Conservation (phyloP, 2,329 filamentous ascomycete species). For the Leptoxyphium fumago region DNA sequence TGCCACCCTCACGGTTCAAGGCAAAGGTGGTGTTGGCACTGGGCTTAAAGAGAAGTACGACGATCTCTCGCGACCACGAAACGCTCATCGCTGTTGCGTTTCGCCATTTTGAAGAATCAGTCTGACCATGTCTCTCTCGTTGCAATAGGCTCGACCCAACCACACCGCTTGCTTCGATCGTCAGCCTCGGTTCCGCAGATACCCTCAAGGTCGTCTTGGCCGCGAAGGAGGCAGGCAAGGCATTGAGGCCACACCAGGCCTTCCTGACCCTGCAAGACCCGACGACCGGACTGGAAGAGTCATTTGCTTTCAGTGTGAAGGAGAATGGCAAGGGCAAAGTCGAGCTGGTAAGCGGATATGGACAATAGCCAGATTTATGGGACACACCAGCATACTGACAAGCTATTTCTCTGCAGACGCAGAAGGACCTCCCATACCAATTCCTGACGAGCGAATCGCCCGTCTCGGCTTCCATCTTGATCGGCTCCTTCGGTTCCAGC, state of each 20-base stretch:
- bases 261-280: constrained; percentile 72
- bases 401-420: constrained; percentile 41
- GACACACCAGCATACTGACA: background rate
- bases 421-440: constrained; percentile 78
- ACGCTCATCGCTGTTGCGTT: background rate
- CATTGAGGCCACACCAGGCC: constrained; percentile 82
- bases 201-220: constrained; percentile 72
- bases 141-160: constrained; percentile 9
- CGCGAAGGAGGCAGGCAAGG: constrained; percentile 60
- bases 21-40: constrained; percentile 40
- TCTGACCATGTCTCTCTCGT: background rate
- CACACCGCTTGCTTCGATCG: constrained; percentile 33
- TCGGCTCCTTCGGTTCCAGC: constrained; percentile 73
- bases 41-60: constrained; percentile 44
- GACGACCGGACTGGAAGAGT: constrained; percentile 64
- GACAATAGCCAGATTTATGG: constrained; percentile 14
- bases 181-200: constrained; percentile 54
- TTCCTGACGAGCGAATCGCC: constrained; percentile 54
- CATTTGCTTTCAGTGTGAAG: constrained; percentile 72
- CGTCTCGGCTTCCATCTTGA: constrained; percentile 64
- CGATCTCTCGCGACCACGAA: background rate
- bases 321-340: constrained; percentile 75
- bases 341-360: constrained; percentile 53
- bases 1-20: constrained; percentile 49
- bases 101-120: background rate